phyloP scores from a whole-genome alignment of 1,139 yeast genomes.

The Pichia sp. region DNA sequence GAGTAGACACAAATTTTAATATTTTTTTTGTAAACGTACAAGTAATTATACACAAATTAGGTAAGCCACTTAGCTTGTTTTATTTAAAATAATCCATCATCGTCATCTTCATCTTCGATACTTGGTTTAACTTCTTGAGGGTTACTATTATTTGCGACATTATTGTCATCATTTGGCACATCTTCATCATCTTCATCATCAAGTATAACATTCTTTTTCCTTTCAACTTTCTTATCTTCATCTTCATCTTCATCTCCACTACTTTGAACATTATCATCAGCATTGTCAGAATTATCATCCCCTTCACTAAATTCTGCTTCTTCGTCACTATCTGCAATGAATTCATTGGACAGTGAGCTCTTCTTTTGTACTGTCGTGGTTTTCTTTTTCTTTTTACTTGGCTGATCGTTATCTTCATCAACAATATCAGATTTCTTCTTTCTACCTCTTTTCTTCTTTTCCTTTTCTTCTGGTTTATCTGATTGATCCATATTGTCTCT shows the following conservation, averaged over 20 bases:
- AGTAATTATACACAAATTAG: background rate
- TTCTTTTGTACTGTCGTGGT: conserved; percentile 19
- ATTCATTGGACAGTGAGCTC: conserved; percentile 24
- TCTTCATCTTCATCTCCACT: conserved; percentile 13
- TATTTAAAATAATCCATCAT: conserved; percentile 14
- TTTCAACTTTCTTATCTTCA: conserved; percentile 13
- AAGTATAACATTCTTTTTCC: conserved; percentile 18
- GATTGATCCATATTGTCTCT: conserved; percentile 28
- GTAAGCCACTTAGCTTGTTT: background rate
- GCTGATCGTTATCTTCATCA: conserved; percentile 10
- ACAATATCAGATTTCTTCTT: conserved; percentile 21
- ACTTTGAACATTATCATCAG: conserved; percentile 6
- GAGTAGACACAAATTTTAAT: background rate
- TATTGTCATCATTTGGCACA: conserved; percentile 2
- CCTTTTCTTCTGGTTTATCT: conserved; percentile 25
- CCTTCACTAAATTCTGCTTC: conserved; percentile 26
- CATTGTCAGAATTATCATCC: conserved; percentile 18
- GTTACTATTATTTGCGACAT: background rate
- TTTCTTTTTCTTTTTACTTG: conserved; percentile 12
- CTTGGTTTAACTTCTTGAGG: background rate
- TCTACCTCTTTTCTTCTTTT: conserved; percentile 20
- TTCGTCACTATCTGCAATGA: conserved; percentile 33
- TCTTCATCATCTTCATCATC: conserved; percentile 22
- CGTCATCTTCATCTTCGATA: conserved; percentile 11
- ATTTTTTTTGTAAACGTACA: background rate